Conservation (phyloP, 1,284 basidiomycete species). For the Malassezia equina region DNA sequence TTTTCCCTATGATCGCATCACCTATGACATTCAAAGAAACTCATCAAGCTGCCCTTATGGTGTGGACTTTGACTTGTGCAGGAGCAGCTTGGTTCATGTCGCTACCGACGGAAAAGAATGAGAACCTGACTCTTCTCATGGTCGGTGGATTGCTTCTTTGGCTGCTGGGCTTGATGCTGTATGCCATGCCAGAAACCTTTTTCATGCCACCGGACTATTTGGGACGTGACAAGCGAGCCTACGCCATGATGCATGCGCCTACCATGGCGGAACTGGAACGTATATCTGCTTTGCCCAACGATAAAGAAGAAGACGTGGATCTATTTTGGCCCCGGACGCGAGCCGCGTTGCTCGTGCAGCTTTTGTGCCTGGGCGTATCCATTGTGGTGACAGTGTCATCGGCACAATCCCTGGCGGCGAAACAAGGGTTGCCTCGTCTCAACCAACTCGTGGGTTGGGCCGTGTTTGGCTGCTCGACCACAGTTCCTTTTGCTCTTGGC, state of each 20-base stretch:
- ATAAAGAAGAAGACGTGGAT: constrained; percentile 7
- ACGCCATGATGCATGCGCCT: constrained; percentile 5
- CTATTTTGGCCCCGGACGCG: constrained; percentile 19
- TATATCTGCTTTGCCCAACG: background rate
- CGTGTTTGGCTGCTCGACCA: constrained; percentile 50
- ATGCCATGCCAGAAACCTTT: constrained; percentile 8
- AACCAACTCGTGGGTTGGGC: constrained; percentile 63
- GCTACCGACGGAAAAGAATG: constrained; percentile 63
- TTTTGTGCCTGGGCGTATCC: constrained; percentile 51
- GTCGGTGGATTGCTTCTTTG: constrained; percentile 24
- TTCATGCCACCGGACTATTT: constrained; percentile 14
- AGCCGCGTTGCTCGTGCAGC: constrained; percentile 22
- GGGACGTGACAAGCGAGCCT: background rate
- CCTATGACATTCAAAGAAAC: constrained; percentile 18
- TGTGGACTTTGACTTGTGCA: constrained; percentile 57
- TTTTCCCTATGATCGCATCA: constrained; percentile 36
- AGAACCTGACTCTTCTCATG: constrained; percentile 50
- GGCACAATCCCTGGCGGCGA: constrained; percentile 57
- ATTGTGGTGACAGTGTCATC: constrained; percentile 54
- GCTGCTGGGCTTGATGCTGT: constrained; percentile 11
- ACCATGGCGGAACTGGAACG: background rate
- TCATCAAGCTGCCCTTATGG: constrained; percentile 44
- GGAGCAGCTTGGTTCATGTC: constrained; percentile 61
- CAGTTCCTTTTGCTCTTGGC: constrained; percentile 31
- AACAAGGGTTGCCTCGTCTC: constrained; percentile 58